Conservation (phyloP, 2,329 filamentous ascomycete genomes). For the Microsporum ferrugineum region DNA sequence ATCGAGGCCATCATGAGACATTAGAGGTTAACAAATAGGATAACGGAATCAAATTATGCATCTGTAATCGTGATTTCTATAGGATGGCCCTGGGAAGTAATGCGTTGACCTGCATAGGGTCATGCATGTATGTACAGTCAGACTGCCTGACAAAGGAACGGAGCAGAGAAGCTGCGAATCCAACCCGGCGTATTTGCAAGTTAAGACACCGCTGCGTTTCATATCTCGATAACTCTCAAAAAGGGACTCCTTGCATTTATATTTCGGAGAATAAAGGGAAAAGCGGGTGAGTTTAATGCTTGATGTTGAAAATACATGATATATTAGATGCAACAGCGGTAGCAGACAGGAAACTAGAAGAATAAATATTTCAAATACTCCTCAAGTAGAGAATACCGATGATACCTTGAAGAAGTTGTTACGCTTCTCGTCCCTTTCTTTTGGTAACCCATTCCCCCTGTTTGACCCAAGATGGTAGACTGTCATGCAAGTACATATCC, state of each 20-base stretch:
- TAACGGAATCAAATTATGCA: neutral
- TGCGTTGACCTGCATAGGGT: neutral
- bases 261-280: neutral
- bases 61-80: neutral
- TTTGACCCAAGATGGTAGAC: neutral
- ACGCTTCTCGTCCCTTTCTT: neutral
- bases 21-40: neutral
- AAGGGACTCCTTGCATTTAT: neutral
- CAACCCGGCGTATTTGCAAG: neutral
- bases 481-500: conserved; percentile 1
- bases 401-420: neutral
- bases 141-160: neutral
- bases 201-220: neutral
- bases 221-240: neutral
- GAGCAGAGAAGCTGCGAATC: neutral
- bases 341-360: neutral
- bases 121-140: neutral
- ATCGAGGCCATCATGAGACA: neutral
- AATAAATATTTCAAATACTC: neutral
- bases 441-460: neutral
- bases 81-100: neutral
- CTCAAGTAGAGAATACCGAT: neutral
- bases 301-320: neutral
- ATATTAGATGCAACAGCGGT: neutral
- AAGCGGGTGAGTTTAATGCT: neutral